phyloP scores from a whole-genome alignment of 1,284 basidiomycete species.

The Cutaneotrichosporon cavernicola region DNA sequence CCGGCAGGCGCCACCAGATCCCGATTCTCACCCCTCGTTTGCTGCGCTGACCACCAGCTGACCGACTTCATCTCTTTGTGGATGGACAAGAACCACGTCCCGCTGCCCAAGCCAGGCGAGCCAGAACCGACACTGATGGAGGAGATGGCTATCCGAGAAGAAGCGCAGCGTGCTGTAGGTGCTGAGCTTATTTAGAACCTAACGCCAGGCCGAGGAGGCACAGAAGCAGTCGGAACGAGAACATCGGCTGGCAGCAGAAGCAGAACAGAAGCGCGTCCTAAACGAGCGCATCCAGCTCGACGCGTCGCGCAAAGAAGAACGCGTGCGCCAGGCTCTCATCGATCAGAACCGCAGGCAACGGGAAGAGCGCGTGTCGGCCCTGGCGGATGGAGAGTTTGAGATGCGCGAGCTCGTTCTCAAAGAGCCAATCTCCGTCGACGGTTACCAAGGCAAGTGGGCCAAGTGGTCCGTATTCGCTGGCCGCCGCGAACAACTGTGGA shows the following conservation, averaged over 20 bases:
- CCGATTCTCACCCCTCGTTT: neutral
- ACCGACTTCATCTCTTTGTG: conserved; percentile 42
- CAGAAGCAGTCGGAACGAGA: conserved; percentile 35
- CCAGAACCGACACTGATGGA: conserved; percentile 49
- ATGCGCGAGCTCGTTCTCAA: conserved; percentile 40
- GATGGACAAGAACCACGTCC: conserved; percentile 47
- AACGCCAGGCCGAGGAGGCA: conserved; percentile 35
- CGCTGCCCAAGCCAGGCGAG: conserved; percentile 41
- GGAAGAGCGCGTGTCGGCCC: conserved; percentile 32
- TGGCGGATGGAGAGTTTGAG: conserved; percentile 46
- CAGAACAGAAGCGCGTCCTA: conserved; percentile 30
- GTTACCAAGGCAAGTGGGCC: conserved; percentile 39
- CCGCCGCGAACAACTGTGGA: conserved; percentile 46
- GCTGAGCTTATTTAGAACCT: neutral
- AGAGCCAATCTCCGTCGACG: conserved; percentile 35
- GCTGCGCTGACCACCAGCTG: conserved; percentile 33
- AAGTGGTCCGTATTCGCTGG: conserved; percentile 48
- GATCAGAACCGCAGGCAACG: conserved; percentile 27
- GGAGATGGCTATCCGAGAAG: conserved; percentile 50
- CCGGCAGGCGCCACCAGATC: too few species aligned
- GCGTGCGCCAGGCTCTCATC: conserved; percentile 26
- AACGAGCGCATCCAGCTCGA: conserved; percentile 46
- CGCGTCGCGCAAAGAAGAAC: conserved; percentile 40
- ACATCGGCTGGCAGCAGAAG: conserved; percentile 23
- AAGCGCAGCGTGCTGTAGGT: conserved; percentile 48